Conservation (phyloP, 2,329 filamentous ascomycete genomes). For the Allantophomopsis cytisporea region DNA sequence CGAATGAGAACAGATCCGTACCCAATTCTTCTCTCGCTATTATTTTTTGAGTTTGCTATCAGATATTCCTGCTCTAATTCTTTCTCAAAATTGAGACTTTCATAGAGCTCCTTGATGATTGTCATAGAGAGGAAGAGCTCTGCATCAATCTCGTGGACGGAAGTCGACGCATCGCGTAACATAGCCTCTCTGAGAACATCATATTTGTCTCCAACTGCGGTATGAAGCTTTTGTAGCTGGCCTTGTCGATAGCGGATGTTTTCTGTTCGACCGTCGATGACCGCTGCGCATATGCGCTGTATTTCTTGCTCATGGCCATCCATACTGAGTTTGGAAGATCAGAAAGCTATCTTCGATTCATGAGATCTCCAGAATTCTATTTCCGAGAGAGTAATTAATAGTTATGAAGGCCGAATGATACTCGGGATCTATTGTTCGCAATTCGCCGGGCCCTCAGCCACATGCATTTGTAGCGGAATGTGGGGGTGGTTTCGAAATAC, state of each 20-base stretch:
- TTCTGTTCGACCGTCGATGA: conserved; percentile 27
- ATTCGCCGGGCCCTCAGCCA: neutral
- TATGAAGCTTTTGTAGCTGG: conserved; percentile 28
- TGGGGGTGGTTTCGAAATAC: neutral
- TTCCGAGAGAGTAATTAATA: neutral
- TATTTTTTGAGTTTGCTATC: conserved; percentile 24
- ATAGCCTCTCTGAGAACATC: conserved; percentile 24
- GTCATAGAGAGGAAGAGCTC: conserved; percentile 27
- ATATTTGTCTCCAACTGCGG: too few relatives aligned
- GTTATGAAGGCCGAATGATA: neutral
- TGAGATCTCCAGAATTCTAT: neutral
- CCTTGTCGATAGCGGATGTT: conserved; percentile 30
- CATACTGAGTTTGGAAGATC: neutral
- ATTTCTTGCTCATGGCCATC: conserved; percentile 1
- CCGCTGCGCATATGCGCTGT: conserved; percentile 17
- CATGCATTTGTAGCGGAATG: neutral
- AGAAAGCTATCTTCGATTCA: neutral
- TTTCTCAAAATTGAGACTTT: conserved; percentile 21
- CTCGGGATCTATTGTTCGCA: neutral
- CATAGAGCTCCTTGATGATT: conserved; percentile 24
- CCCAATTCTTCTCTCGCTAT: conserved; percentile 17
- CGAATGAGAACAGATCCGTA: conserved; percentile 32
- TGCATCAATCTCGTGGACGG: conserved; percentile 21
- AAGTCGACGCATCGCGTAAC: conserved; percentile 21
- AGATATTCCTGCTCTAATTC: conserved; percentile 26